Conservation (phyloP, 345 rosid genomes). For the Citrus medica region DNA sequence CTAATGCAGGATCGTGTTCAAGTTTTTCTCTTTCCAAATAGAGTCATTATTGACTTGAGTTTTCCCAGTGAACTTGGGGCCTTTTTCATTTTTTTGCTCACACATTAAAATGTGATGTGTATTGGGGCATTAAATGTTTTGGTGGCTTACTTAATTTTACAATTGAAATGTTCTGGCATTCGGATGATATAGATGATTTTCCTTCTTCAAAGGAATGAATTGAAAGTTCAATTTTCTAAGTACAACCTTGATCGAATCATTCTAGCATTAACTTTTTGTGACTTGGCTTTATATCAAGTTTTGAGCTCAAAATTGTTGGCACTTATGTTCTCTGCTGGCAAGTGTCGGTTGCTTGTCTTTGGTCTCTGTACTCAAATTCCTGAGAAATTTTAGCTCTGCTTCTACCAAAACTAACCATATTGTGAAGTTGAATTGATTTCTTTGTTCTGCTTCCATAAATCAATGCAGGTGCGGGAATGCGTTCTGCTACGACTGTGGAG, state of each 20-base stretch:
- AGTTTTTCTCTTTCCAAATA: too few relatives aligned
- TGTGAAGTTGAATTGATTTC: neutral
- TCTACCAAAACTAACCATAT: neutral
- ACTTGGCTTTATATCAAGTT: neutral
- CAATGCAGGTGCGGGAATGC: conserved; percentile 19
- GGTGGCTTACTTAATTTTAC: neutral
- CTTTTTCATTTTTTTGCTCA: too few relatives aligned
- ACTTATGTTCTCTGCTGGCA: neutral
- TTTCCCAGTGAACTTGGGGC: too few relatives aligned
- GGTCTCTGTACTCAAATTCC: neutral
- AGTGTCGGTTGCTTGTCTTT: neutral
- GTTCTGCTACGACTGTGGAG: conserved; percentile 22
- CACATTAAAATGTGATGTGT: neutral
- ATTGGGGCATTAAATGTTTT: neutral
- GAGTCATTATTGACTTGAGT: too few relatives aligned
- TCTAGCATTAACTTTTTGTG: neutral
- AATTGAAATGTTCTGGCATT: neutral
- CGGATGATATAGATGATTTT: neutral
- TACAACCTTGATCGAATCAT: too few relatives aligned
- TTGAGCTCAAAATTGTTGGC: neutral
- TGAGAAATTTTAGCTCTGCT: neutral
- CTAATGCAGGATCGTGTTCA: too few relatives aligned
- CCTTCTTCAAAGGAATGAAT: too few relatives aligned
- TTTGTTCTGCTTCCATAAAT: neutral
- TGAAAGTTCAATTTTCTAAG: too few relatives aligned